Evolutionary conservation across 2,329 filamentous ascomycete species (phyloP).

Genomic region (Cordyceps cicadae): DNA sequence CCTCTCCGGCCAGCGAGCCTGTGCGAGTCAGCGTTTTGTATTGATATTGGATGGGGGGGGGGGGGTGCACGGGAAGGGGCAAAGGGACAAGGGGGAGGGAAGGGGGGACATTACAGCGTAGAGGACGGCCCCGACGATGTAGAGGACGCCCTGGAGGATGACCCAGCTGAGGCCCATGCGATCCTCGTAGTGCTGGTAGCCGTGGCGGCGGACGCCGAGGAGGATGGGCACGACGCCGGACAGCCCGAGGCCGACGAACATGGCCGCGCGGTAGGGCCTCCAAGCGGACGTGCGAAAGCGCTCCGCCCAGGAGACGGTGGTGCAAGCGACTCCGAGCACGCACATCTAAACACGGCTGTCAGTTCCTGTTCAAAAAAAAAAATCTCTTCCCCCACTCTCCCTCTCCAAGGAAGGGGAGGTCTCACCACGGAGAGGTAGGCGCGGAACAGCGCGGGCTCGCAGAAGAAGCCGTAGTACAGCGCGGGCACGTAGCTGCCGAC

Average conservation of each 20-base stretch:
- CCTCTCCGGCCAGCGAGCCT: constrained; percentile 76
- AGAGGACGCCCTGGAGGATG: constrained; percentile 69
- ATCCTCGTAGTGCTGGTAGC: constrained; percentile 54
- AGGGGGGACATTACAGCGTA: constrained; percentile 58
- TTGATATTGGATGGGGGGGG: not conserved
- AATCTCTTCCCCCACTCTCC: too few relatives aligned
- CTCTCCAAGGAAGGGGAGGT: too few relatives aligned
- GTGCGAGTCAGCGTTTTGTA: constrained; percentile 14
- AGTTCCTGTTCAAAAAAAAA: too few relatives aligned
- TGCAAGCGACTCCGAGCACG: constrained; percentile 66
- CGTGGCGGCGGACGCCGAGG: constrained; percentile 64
- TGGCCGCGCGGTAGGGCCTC: constrained; percentile 74
- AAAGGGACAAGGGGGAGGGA: constrained; percentile 14
- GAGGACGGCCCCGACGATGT: constrained; percentile 75
- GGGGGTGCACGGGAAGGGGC: constrained; percentile 10
- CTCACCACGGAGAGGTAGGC: constrained; percentile 69
- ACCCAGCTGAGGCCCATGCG: constrained; percentile 78
- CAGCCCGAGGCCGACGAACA: constrained; percentile 83
- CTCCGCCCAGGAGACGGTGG: constrained; percentile 68
- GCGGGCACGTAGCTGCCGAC: constrained; percentile 86
- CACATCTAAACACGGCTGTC: constrained; percentile 52
- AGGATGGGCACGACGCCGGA: constrained; percentile 77
- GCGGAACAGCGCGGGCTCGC: constrained; percentile 54
- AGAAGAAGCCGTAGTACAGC: constrained; percentile 79
- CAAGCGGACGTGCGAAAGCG: constrained; percentile 75